phyloP scores from a whole-genome alignment of 2,329 filamentous ascomycete genomes.

The Calonectria ilicicola region DNA sequence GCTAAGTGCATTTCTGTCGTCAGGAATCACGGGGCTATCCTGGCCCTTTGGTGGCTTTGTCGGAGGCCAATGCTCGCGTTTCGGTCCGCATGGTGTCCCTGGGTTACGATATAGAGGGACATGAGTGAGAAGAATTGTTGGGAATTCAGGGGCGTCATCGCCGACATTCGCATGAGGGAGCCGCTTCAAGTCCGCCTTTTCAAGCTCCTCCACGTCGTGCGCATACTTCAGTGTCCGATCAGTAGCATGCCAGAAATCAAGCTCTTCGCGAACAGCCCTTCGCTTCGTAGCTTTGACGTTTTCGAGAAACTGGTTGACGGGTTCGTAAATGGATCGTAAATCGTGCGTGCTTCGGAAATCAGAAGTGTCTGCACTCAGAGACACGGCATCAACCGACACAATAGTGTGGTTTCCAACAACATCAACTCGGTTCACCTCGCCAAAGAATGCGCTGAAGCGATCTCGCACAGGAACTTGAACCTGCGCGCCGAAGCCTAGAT shows the following conservation, averaged over 20 bases:
- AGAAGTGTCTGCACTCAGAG: conserved; percentile 78
- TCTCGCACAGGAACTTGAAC: conserved; percentile 85
- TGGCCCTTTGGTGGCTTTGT: conserved; percentile 71
- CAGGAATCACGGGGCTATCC: conserved; percentile 63
- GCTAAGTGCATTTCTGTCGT: conserved; percentile 82
- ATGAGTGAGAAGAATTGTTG: conserved; percentile 90
- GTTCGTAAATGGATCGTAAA: conserved; percentile 76
- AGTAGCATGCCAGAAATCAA: conserved; percentile 74
- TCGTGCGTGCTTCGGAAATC: conserved; percentile 63
- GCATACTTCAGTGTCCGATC: conserved; percentile 65
- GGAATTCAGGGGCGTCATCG: conserved; percentile 71
- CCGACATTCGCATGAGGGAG: conserved; percentile 54
- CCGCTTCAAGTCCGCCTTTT: conserved; percentile 53
- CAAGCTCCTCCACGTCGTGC: conserved; percentile 70
- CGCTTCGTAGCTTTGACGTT: conserved; percentile 73
- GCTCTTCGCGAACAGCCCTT: conserved; percentile 75
- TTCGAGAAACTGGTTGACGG: conserved; percentile 81
- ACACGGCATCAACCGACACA: conserved; percentile 90
- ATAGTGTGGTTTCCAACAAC: conserved; percentile 95
- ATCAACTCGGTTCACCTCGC: conserved; percentile 90
- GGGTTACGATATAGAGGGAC: conserved; percentile 87
- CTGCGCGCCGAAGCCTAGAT: conserved; percentile 89
- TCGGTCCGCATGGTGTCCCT: conserved; percentile 88
- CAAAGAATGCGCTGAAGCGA: conserved; percentile 89
- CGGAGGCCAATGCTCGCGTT: conserved; percentile 86